Evolutionary conservation across 2,329 filamentous ascomycete species (phyloP), one percentile per base, ranked within the genome.

Genomic region (Phialophora verrucosa): DNA sequence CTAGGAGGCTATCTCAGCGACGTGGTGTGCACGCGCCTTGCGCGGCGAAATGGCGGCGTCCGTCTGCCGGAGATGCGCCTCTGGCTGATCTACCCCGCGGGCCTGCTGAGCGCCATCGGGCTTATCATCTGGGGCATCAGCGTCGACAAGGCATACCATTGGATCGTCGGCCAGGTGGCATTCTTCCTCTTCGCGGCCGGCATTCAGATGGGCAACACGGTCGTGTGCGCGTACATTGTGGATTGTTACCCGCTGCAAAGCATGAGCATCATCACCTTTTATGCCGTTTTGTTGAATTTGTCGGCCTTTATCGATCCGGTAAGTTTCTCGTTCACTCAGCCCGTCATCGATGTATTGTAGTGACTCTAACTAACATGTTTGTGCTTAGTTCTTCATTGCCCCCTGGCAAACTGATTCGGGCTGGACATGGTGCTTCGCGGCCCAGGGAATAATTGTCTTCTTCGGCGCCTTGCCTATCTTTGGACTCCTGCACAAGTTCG

Each of bases 191-290:
- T 85, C 72, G 83, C 82, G 0, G 81, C 83, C 0, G 84, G 85
- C 20, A 82, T 86, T 67, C 84, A 87, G 67, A 82, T 86, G 60
- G 84, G 84, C 35, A 87, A 87, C 72, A 85, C 84, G 0, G 80
- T 82, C 2, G 75, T 83, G 10, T 83, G 79, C 53, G 78, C 80
- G 5, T 87, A 87, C 71, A 79, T 87, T 17, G 80, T 87, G 38
- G 85, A 87, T 72, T 79, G 79, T 54, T 87, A 87, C 72, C 84
- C 84, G 0, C 74, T 83, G 17, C 83, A 87, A 71, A 82, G 82
- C 44, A 86, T 84, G 73, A 82, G 82, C 50, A 78, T 84, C 44
- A 79, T 86, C 35, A 84, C 81, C 7, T 87, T 86, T 71, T 86
- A 85, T 71, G 78, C 82, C 7, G 83, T 86, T 3, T 77, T 85